Percentiles rank a stretch among this genome's conserved stretches.
These are phyloP conservation scores for Apiotrichum akiyoshidainum DNA, from an alignment of 1,284 basidiomycete genomes.

Conservation along the genomic window DNA sequence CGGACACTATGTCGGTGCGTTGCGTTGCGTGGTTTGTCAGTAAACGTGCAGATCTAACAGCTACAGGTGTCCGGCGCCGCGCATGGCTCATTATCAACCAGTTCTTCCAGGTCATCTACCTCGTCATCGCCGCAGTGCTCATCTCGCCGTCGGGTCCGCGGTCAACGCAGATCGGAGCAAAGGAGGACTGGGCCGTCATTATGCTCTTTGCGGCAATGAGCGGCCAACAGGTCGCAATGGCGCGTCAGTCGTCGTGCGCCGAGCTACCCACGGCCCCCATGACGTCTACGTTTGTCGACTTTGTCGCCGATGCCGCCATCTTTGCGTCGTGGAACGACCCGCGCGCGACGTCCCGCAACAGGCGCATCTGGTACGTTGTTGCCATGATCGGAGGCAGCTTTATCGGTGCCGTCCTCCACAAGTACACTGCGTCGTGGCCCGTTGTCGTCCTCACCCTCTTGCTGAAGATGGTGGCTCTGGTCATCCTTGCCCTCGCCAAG, in stretches of 20 bases:
- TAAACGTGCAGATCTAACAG: constrained; percentile 8
- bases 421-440: constrained; percentile 33
- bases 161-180: constrained; percentile 21
- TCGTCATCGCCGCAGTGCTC: constrained; percentile 35
- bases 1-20: constrained; percentile 26
- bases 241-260: constrained; percentile 34
- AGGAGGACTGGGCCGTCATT: constrained; percentile 41
- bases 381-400: constrained; percentile 43
- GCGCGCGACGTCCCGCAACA: constrained; percentile 36
- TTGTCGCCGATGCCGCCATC: constrained; percentile 44
- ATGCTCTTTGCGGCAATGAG: constrained; percentile 45
- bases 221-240: constrained; percentile 48
- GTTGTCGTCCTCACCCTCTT: constrained; percentile 37
- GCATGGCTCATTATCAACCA: constrained; percentile 38
- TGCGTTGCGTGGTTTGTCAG: constrained; percentile 24
- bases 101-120: constrained; percentile 27
- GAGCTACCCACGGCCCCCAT: constrained; percentile 46
- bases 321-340: constrained; percentile 29
- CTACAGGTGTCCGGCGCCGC: constrained; percentile 32
- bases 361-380: constrained; percentile 38
- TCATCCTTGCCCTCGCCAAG: not conserved
- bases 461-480: constrained; percentile 25
- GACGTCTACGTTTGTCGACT: constrained; percentile 46
- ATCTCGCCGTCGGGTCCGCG: constrained; percentile 31
- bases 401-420: constrained; percentile 40